Evolutionary conservation across 2,329 filamentous ascomycete species (phyloP).

Genomic region (Sclerotinia sclerotiorum): DNA sequence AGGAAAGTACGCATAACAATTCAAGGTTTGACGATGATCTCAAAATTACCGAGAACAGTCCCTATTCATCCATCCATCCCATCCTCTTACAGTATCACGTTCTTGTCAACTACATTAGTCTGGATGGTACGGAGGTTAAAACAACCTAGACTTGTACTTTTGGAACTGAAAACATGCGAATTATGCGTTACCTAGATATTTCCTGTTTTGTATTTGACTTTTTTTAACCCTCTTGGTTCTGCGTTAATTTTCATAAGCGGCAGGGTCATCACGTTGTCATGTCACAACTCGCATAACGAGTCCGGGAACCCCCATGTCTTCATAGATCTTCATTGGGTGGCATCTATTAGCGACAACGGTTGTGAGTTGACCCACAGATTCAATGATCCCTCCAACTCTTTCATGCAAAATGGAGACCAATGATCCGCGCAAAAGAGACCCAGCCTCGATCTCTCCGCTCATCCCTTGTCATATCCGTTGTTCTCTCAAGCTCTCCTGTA

Average conservation of each 20-base stretch:
- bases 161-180: not conserved
- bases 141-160: slow-evolving; percentile 12
- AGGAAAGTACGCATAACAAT: slow-evolving; percentile 1
- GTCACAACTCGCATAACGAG: slow-evolving; percentile 18
- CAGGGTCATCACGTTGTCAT: slow-evolving; percentile 24
- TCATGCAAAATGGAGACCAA: slow-evolving; percentile 32
- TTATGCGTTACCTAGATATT: not conserved
- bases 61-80: not conserved
- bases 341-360: slow-evolving; percentile 24
- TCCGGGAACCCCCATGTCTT: slow-evolving; percentile 19
- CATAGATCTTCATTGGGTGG: slow-evolving; percentile 19
- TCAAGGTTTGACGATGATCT: slow-evolving; percentile 18
- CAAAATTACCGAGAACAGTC: slow-evolving; percentile 7
- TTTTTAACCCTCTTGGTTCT: not conserved
- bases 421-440: slow-evolving; percentile 32
- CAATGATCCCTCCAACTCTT: slow-evolving; percentile 25
- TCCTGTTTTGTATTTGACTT: slow-evolving; percentile 12
- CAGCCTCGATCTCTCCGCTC: slow-evolving; percentile 38
- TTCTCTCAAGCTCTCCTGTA: slow-evolving; percentile 27
- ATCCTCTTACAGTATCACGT: slow-evolving; percentile 9
- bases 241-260: slow-evolving; percentile 17
- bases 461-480: slow-evolving; percentile 32
- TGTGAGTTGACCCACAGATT: slow-evolving; percentile 28
- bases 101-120: slow-evolving; percentile 4
- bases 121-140: slow-evolving; percentile 4